Evolutionary conservation across 345 rosid genomes (phyloP).

Genomic region (Bruguiera parviflora): DNA sequence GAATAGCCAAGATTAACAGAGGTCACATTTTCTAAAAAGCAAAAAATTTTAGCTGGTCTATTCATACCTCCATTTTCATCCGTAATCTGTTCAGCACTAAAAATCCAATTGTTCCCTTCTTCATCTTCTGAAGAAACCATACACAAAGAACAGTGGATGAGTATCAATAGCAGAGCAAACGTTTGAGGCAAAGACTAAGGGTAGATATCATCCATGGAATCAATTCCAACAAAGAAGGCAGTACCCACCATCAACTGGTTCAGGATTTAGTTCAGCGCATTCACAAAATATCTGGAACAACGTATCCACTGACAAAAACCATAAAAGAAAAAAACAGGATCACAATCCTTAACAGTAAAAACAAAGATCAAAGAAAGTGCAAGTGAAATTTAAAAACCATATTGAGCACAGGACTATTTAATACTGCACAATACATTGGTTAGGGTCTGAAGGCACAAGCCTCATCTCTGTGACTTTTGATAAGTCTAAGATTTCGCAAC

Average conservation of each 20-base stretch:
- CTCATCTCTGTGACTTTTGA: conserved; percentile 82
- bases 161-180: background rate
- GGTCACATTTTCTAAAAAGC: background rate
- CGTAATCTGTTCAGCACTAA: conserved; percentile 74
- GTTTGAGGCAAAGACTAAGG: background rate
- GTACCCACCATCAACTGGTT: conserved; percentile 67
- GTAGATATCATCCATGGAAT: background rate
- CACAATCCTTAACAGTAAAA: background rate
- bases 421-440: conserved; percentile 45
- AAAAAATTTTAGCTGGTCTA: background rate
- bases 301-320: conserved; percentile 59
- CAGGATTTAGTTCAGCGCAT: conserved; percentile 94
- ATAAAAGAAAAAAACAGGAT: conserved; percentile 3
- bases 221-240: background rate
- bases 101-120: conserved; percentile 61
- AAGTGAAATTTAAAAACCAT: conserved; percentile 1
- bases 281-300: conserved; percentile 80
- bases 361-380: background rate
- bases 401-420: background rate
- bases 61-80: conserved; percentile 48
- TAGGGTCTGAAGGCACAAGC: conserved; percentile 83
- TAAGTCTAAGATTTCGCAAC: conserved; percentile 47
- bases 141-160: background rate
- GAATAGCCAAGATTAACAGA: background rate
- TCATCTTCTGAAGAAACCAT: conserved; percentile 37